Evolutionary conservation across 2,329 filamentous ascomycete species (phyloP).

Genomic region (Diaporthe citri): DNA sequence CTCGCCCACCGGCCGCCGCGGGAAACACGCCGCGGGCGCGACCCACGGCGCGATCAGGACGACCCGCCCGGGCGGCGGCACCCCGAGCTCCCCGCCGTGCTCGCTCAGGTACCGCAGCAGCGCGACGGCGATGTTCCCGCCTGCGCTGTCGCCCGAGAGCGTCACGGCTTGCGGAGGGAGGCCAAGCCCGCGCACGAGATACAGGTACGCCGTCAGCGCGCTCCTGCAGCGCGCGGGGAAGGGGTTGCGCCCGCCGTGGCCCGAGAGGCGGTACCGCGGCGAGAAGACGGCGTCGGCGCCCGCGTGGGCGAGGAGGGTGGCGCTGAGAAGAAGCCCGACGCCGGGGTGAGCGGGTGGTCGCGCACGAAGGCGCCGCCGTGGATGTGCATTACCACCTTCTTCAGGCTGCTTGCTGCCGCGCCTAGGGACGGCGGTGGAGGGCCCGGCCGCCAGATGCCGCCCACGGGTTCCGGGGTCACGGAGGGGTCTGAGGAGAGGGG

Average conservation of each 20-base stretch:
- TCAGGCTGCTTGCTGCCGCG: neutral
- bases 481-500: slow-evolving; percentile 29
- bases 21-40: slow-evolving; percentile 38
- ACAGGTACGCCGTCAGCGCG: slow-evolving; percentile 58
- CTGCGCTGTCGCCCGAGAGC: slow-evolving; percentile 63
- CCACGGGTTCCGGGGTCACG: slow-evolving; percentile 38
- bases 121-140: slow-evolving; percentile 58
- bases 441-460: slow-evolving; percentile 45
- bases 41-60: slow-evolving; percentile 50
- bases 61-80: slow-evolving; percentile 54
- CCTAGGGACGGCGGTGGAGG: neutral
- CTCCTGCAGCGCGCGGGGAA: slow-evolving; percentile 67
- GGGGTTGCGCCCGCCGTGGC: slow-evolving; percentile 51
- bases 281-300: slow-evolving; percentile 54
- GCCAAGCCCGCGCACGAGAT: slow-evolving; percentile 55
- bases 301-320: slow-evolving; percentile 43
- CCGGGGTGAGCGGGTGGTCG: slow-evolving; percentile 55
- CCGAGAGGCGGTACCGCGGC: slow-evolving; percentile 62
- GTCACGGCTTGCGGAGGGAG: slow-evolving; percentile 56
- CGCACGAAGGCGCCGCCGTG: slow-evolving; percentile 63
- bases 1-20: slow-evolving; percentile 16
- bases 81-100: slow-evolving; percentile 49
- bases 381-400: slow-evolving; percentile 57
- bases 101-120: slow-evolving; percentile 61
- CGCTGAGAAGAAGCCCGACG: slow-evolving; percentile 41